These are phyloP conservation scores for Hypoxylon sp. DNA, from an alignment of 2,329 filamentous ascomycete genomes.

Conservation along the genomic window DNA sequence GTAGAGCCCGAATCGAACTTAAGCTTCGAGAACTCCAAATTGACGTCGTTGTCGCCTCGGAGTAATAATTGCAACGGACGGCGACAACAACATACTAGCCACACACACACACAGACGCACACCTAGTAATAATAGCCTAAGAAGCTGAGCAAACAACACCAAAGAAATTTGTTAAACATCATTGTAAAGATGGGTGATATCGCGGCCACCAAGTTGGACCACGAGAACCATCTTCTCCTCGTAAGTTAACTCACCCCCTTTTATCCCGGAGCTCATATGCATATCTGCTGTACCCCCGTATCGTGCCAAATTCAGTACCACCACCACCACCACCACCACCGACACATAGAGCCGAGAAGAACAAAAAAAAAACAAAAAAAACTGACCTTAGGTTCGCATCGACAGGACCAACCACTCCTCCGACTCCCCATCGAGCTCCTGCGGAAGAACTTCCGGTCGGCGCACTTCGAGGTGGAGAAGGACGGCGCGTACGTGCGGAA, in stretches of 20 bases:
- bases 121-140: background rate
- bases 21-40: slow-evolving; percentile 9
- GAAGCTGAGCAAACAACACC: no score
- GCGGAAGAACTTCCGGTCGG: slow-evolving; percentile 91
- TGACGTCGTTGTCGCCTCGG: slow-evolving; percentile 11
- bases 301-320: no score
- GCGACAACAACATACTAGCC: no score
- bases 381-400: no score
- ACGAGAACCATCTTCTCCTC: slow-evolving; percentile 78
- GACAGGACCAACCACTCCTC: slow-evolving; percentile 92
- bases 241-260: slow-evolving; percentile 57
- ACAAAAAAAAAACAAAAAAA: no score
- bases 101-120: no score
- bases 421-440: slow-evolving; percentile 92
- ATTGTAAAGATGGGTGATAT: slow-evolving; percentile 63
- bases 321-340: no score
- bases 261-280: no score
- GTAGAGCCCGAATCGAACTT: slow-evolving; percentile 22
- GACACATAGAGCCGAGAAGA: no score
- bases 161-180: no score
- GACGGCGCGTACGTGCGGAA: slow-evolving; percentile 70
- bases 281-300: no score
- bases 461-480: slow-evolving; percentile 79
- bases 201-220: slow-evolving; percentile 73
- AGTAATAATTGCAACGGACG: background rate